Conservation (phyloP, 306 rosid genomes). For the Canavalia gladiata region DNA sequence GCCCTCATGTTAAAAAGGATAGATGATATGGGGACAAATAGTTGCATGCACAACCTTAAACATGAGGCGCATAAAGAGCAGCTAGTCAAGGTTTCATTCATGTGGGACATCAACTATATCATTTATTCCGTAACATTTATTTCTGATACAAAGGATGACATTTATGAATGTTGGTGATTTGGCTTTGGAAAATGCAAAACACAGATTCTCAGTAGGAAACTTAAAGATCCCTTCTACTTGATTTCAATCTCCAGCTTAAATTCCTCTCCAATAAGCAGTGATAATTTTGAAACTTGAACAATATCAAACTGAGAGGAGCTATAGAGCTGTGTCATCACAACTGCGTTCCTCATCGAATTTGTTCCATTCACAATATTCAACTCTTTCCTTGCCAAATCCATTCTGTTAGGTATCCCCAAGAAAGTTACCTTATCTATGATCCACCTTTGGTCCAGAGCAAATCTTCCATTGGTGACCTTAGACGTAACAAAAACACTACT, state of each 20-base stretch:
- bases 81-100: slow-evolving; percentile 48
- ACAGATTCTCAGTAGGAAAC: not conserved
- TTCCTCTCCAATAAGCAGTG: slow-evolving; percentile 70
- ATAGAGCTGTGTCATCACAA: slow-evolving; percentile 45
- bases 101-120: not conserved
- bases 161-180: not conserved
- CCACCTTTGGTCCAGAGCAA: slow-evolving; percentile 69
- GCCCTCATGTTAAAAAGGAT: slow-evolving; percentile 5
- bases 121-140: slow-evolving; percentile 12
- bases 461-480: slow-evolving; percentile 65
- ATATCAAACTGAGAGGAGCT: slow-evolving; percentile 50
- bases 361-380: slow-evolving; percentile 47
- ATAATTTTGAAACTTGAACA: slow-evolving; percentile 58
- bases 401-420: slow-evolving; percentile 62
- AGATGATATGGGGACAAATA: slow-evolving; percentile 39
- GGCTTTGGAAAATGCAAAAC: not conserved
- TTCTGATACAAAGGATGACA: not conserved
- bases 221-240: slow-evolving; percentile 26
- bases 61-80: slow-evolving; percentile 32
- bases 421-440: slow-evolving; percentile 67
- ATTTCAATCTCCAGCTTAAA: slow-evolving; percentile 60
- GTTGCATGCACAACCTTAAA: slow-evolving; percentile 26
- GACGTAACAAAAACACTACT: slow-evolving; percentile 55
- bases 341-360: slow-evolving; percentile 33
- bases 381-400: slow-evolving; percentile 30